Evolutionary conservation across 495 filamentous ascomycete genomes (phyloP).

Genomic region (Hypoxylon fuscum): DNA sequence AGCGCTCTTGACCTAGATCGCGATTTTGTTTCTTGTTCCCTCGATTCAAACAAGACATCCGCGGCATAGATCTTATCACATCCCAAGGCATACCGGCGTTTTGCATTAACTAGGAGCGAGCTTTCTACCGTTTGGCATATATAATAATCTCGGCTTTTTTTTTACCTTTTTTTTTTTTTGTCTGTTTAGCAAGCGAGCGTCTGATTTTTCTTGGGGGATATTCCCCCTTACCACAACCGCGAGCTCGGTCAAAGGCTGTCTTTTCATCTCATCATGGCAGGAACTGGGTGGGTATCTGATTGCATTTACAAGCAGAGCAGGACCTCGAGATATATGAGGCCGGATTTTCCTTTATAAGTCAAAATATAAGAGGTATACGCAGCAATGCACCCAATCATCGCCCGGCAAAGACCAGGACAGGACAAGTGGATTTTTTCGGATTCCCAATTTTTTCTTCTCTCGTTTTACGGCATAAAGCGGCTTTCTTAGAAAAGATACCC

Average conservation of each 20-base stretch:
- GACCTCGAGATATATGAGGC: slow-evolving; percentile 51
- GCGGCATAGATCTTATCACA: slow-evolving; percentile 42
- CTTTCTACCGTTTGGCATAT: slow-evolving; percentile 42
- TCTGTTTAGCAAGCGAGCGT: slow-evolving; percentile 53
- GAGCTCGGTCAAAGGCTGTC: slow-evolving; percentile 53
- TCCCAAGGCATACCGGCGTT: slow-evolving; percentile 51
- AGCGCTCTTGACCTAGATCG: slow-evolving; percentile 24
- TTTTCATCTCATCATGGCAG: slow-evolving; percentile 53
- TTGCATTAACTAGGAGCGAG: slow-evolving; percentile 52
- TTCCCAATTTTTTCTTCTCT: slow-evolving; percentile 37
- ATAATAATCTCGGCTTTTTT: slow-evolving; percentile 33
- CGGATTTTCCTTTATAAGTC: slow-evolving; percentile 44
- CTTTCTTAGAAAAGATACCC: slow-evolving; percentile 52
- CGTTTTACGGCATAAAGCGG: slow-evolving; percentile 52
- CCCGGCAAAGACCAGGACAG: slow-evolving; percentile 57
- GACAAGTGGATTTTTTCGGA: slow-evolving; percentile 42
- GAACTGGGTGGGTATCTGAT: slow-evolving; percentile 57
- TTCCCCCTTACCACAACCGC: slow-evolving; percentile 51
- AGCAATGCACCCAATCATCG: slow-evolving; percentile 59
- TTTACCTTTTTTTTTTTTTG: slow-evolving; percentile 32
- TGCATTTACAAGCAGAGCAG: slow-evolving; percentile 59
- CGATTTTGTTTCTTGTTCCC: slow-evolving; percentile 27
- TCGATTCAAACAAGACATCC: slow-evolving; percentile 33
- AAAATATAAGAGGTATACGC: slow-evolving; percentile 57
- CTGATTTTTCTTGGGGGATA: slow-evolving; percentile 41